Percentiles rank a stretch among this genome's conserved stretches.
Conservation (phyloP, 192 early-diverging fungal genomes). For the Pilobolus umbonatus region DNA sequence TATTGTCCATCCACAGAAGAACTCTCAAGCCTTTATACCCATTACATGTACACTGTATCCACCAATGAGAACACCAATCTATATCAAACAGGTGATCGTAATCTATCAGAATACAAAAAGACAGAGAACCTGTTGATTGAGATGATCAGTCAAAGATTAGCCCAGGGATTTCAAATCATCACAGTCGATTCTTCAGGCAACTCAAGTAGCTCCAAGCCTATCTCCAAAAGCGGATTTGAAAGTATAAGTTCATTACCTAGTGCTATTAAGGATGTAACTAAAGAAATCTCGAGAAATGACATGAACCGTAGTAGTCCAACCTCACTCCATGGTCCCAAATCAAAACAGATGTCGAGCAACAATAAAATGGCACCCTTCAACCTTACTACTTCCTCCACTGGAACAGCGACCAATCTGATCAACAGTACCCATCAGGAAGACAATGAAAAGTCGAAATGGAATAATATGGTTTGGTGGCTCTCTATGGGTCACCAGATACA, state of each 20-base stretch:
- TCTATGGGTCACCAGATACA: conserved; percentile 93
- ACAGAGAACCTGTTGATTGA: conserved; percentile 69
- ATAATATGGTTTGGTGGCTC: conserved; percentile 51
- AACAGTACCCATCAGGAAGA: not conserved
- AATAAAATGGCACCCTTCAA: not conserved
- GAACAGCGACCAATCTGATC: not conserved
- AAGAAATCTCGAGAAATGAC: not conserved
- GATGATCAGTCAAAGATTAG: conserved; percentile 82
- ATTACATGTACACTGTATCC: conserved; percentile 74
- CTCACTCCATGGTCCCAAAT: too few relatives aligned
- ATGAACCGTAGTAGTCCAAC: conserved; percentile 1
- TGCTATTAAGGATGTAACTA: not conserved
- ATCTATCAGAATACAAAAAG: conserved; percentile 33
- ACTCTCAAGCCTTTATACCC: conserved; percentile 60
- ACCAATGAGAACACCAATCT: conserved; percentile 44
- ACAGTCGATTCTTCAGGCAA: conserved; percentile 30
- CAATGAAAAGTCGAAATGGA: conserved; percentile 4
- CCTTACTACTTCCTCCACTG: not conserved
- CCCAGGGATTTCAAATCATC: conserved; percentile 91
- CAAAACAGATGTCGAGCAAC: too few relatives aligned
- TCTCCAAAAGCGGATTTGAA: not conserved
- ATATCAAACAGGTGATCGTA: conserved; percentile 36
- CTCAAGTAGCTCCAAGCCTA: conserved; percentile 16
- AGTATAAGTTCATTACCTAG: not conserved
- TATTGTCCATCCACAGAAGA: conserved; percentile 71